These are phyloP conservation scores for Wickerhamomyces hampshirensis DNA, from an alignment of 805 yeast species.

Conservation along the genomic window DNA sequence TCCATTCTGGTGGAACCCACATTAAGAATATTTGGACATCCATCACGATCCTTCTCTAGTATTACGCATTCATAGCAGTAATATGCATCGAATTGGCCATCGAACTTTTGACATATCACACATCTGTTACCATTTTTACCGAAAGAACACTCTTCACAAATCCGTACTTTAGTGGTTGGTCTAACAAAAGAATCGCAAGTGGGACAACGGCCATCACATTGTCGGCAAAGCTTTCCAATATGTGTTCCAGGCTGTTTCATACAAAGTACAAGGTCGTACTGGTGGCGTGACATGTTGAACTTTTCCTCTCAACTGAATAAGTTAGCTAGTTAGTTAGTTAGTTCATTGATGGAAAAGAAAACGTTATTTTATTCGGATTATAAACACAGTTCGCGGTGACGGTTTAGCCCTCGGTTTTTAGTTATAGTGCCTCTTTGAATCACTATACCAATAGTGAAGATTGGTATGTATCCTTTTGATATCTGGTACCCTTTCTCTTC, in stretches of 20 bases:
- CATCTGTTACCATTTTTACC: conserved; percentile 64
- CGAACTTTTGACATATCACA: conserved; percentile 71
- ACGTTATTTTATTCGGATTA: too few relatives aligned
- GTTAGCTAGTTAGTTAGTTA: not conserved
- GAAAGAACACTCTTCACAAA: conserved; percentile 83
- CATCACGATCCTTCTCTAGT: conserved; percentile 79
- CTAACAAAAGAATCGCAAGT: conserved; percentile 81
- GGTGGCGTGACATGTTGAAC: conserved; percentile 71
- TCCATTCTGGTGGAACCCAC: conserved; percentile 75
- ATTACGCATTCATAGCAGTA: conserved; percentile 84
- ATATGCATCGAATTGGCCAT: conserved; percentile 64
- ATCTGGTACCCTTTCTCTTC: too few relatives aligned
- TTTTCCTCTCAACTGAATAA: not conserved
- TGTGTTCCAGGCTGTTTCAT: conserved; percentile 77
- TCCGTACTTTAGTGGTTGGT: conserved; percentile 58
- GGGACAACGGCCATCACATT: conserved; percentile 91
- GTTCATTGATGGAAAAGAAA: not conserved
- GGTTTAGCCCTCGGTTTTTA: too few relatives aligned
- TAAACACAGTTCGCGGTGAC: too few relatives aligned
- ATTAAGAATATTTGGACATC: conserved; percentile 83
- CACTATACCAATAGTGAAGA: too few relatives aligned
- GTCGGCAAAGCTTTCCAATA: conserved; percentile 69
- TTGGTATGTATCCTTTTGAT: too few relatives aligned
- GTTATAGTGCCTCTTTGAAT: too few relatives aligned
- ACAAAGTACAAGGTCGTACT: conserved; percentile 78